Base-by-base conservation (phyloP, 306 rosid genomes). In the Acacia acuminata region DNA sequence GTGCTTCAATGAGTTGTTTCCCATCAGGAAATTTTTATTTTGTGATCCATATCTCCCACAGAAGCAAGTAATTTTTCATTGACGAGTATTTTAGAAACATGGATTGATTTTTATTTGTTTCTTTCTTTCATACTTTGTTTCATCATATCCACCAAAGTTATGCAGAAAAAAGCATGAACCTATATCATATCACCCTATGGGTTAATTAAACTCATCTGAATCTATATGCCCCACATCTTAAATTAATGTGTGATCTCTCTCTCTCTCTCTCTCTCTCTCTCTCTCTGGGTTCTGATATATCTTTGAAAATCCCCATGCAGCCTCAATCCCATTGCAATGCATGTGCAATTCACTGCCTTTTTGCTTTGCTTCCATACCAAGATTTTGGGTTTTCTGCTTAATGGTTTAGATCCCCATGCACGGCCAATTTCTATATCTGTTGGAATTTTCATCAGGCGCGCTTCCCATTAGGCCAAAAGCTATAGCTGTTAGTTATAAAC, bases 1-100 rank as follows among this genome's bases (percentile, higher is more conserved):
- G 87, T 88, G 92, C 88, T 89, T 79, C 66, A 90, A 90, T 90
- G 97, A 92, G 94, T 92, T 89, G 97, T 92, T 92, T 92, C 91
- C 92, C 94, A 86, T 82, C 86, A 82, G 80, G 88, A 84, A 83
- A 79, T 88, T 77, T 51, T 44, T 38, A 38, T 38, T 17, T 75
- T 80, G 83, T 79, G n/a, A 85, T 81, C 80, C 17, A 66, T 66
- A 32, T 65, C 44, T 66, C 71, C 71, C 44, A 15, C 71, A 34
- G 71, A 34, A 8, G 4, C 24, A 15, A 32, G 13, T 7, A 32
- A 34, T 66, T 83, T 69, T 84, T 82, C 65, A 71, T 80, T 91
- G 86, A 78, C 81, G 71, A 66, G 85, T 82, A 80, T 85, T 88
- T 82, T 75, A 50, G 83, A 87, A 94, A 89, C 97, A 90, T 69